Percentiles rank a stretch among this genome's conserved stretches.
Conservation (phyloP, 2,329 filamentous ascomycete genomes). For the Ramichloridium luteum region DNA sequence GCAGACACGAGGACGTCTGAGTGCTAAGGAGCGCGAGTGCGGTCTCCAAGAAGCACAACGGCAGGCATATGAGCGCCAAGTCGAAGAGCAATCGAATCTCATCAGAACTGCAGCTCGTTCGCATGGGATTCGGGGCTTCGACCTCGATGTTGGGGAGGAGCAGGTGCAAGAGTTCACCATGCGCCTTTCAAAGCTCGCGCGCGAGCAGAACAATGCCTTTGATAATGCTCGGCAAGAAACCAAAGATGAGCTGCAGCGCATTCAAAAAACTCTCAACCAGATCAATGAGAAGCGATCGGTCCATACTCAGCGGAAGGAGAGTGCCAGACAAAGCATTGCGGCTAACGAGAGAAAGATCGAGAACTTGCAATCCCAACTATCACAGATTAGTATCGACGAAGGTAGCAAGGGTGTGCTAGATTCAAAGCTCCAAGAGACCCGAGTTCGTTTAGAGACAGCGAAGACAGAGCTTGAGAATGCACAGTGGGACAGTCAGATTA, state of each 20-base stretch:
- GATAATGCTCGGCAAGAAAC: conserved; percentile 64
- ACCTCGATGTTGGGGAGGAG: conserved; percentile 61
- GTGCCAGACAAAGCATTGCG: conserved; percentile 58
- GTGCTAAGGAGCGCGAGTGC: conserved; percentile 45
- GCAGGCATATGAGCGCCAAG: conserved; percentile 70
- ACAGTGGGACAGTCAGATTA: conserved; percentile 59
- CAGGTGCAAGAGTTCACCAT: conserved; percentile 67
- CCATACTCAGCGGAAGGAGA: conserved; percentile 60
- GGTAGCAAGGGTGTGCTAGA: conserved; percentile 68
- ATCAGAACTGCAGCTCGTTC: conserved; percentile 65
- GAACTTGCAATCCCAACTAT: conserved; percentile 54
- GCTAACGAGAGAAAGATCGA: conserved; percentile 59
- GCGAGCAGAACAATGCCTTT: conserved; percentile 67
- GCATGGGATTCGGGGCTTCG: conserved; percentile 75
- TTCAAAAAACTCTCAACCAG: conserved; percentile 58
- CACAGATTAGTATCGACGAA: conserved; percentile 72
- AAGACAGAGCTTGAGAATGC: conserved; percentile 51
- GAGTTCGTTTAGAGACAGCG: conserved; percentile 47
- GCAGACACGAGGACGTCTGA: conserved; percentile 30
- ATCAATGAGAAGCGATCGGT: conserved; percentile 63
- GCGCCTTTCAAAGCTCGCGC: conserved; percentile 59
- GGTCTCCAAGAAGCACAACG: conserved; percentile 79
- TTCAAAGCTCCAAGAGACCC: conserved; percentile 57
- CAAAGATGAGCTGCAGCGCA: conserved; percentile 58
- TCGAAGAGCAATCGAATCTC: conserved; percentile 57